Evolutionary conservation across 2,329 filamentous ascomycete genomes (phyloP), one percentile per base, ranked within the genome.

Genomic region (Fusarium albosuccineum): DNA sequence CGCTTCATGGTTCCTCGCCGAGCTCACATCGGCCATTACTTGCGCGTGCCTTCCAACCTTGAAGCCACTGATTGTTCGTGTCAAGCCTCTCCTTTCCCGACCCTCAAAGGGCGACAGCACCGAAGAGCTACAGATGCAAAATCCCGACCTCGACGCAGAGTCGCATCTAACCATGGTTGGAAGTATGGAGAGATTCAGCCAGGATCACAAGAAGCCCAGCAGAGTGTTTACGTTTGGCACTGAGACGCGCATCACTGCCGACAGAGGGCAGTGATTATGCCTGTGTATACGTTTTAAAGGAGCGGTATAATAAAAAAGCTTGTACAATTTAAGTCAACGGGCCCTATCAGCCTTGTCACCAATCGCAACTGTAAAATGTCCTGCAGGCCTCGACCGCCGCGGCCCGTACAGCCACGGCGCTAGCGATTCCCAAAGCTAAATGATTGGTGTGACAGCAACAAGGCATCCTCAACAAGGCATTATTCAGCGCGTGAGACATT

Each of bases 21-120:
- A 71, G 27, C 13, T 59, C 1, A 64, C 58, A 8, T 64, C 69
- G 0, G 64, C 66, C 3, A 37, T 72, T 6, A 30, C 49, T 6
- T 70, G 64, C 26, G 64, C 64, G 1, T 72, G 69, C 1, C 48
- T 71, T 3, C 69, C 69, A 4, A 70, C 68, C 0, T 60, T 64
- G 5, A 56, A 66, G 5, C 68, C 64, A 7, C 17, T 70, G 1
- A 17, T 70, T 1, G 8, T 34, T 1, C 30, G 3, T 37, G 26
- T 14, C 6, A 13, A n/a, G 14, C 26, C 1, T 9, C 22, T 16
- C 6, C 40, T 36, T 6, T 29, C 1, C 3, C 34, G 14, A 1
- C 9, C 13, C 0, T 1, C 0, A 7, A 45, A 33, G 16, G 53
- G 40, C 1, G 22, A 27, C 2, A 57, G 33, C 2, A 46, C 41